These are phyloP conservation scores for Cenchrus fungigraminus DNA, from an alignment of 176 grass and related monocot species.

Conservation along the genomic window DNA sequence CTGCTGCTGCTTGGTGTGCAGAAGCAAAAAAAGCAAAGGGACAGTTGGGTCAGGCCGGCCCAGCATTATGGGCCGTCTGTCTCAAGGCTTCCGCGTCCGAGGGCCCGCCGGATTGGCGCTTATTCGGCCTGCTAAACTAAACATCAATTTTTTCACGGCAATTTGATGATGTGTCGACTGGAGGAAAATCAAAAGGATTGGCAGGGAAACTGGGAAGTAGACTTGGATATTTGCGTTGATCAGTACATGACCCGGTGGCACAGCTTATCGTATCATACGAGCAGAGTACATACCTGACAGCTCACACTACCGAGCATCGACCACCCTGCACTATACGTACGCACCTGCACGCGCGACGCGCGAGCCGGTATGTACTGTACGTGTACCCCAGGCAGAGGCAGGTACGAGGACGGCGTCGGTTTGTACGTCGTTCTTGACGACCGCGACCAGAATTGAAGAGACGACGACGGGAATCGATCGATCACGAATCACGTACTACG, in stretches of 20 bases:
- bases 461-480: background rate
- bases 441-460: constrained; percentile 1
- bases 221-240: too few relatives aligned
- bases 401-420: constrained; percentile 10
- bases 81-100: background rate
- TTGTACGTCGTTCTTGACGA: constrained; percentile 23
- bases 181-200: too few relatives aligned
- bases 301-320: background rate
- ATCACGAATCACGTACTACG: too few relatives aligned
- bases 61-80: background rate
- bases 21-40: background rate
- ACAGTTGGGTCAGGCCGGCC: background rate
- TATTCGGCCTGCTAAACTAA: too few relatives aligned
- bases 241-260: background rate
- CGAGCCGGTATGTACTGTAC: background rate
- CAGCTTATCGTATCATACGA: background rate
- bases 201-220: background rate
- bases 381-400: background rate
- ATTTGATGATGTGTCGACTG: too few relatives aligned
- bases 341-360: background rate
- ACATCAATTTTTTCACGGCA: too few relatives aligned
- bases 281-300: background rate
- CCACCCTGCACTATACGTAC: too few relatives aligned
- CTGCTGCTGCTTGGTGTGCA: too few relatives aligned
- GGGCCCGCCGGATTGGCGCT: too few relatives aligned